A percentile compares a stretch with the other conserved stretches of the same genome.
These are phyloP conservation scores for Grosmannia clavigera DNA, from an alignment of 2,329 filamentous ascomycete species.

Conservation along the genomic window DNA sequence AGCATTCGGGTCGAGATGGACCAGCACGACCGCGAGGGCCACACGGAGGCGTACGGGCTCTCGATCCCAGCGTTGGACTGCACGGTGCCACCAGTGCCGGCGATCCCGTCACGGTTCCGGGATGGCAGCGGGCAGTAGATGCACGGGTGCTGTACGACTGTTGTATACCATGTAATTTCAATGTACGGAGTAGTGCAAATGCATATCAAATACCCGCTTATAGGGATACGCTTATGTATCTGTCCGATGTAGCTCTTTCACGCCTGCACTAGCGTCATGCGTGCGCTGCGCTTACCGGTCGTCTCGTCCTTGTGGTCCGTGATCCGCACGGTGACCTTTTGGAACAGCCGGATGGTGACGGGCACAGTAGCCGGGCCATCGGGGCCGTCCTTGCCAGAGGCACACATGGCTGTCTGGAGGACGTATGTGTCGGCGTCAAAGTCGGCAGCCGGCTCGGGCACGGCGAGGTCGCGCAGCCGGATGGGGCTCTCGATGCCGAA, in stretches of 20 bases:
- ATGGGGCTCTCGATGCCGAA: constrained; percentile 95
- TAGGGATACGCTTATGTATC: too few relatives aligned
- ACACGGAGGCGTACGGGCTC: constrained; percentile 72
- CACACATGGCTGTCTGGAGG: constrained; percentile 38
- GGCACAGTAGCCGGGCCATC: constrained; percentile 31
- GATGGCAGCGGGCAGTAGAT: not conserved
- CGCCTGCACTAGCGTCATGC: constrained; percentile 49
- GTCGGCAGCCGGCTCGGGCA: constrained; percentile 60
- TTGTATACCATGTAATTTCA: not conserved
- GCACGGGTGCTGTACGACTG: not conserved
- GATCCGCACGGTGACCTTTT: constrained; percentile 80
- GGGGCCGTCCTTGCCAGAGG: not conserved
- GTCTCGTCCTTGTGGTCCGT: constrained; percentile 87
- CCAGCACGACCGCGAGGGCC: constrained; percentile 67
- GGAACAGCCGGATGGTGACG: constrained; percentile 68
- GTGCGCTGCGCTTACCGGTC: constrained; percentile 90
- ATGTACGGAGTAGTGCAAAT: not conserved
- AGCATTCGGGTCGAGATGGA: constrained; percentile 79
- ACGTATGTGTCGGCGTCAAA: constrained; percentile 83
- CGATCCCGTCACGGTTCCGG: constrained; percentile 8
- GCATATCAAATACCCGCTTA: not conserved
- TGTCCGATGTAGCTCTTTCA: not conserved
- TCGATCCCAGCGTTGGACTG: constrained; percentile 60
- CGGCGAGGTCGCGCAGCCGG: constrained; percentile 66
- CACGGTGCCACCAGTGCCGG: constrained; percentile 8